Conservation (phyloP, 768 basidiomycete genomes). For the Tulasnella sp. region DNA sequence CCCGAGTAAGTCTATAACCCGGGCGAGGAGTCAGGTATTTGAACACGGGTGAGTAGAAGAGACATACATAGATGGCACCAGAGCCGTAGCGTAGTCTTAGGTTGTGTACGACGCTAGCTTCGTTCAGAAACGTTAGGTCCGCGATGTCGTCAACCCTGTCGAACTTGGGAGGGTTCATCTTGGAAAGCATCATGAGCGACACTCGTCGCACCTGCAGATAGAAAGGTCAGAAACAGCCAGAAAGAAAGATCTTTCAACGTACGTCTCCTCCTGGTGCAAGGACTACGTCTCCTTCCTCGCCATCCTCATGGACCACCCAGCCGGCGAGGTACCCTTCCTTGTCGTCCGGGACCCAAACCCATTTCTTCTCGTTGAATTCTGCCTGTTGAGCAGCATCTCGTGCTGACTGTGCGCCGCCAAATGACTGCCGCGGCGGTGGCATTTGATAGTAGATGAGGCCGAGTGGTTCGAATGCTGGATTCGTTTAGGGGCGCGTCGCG, state of each 20-base stretch:
- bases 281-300: conserved; percentile 70
- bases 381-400: conserved; percentile 82
- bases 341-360: conserved; percentile 96
- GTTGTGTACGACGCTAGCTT: conserved; percentile 98
- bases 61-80: conserved; percentile 81
- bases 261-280: conserved; percentile 81
- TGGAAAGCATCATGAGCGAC: conserved; percentile 70
- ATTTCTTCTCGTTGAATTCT: conserved; percentile 95
- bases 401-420: conserved; percentile 49
- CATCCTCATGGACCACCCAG: conserved; percentile 83
- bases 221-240: conserved; percentile 2
- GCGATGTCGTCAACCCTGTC: conserved; percentile 97
- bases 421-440: conserved; percentile 26
- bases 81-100: conserved; percentile 82
- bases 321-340: conserved; percentile 89
- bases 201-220: not conserved
- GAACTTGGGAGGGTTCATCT: conserved; percentile 99
- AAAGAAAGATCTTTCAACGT: conserved; percentile 16
- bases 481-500: conserved; percentile 6
- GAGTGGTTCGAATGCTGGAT: not conserved
- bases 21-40: not conserved
- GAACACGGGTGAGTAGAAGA: not conserved
- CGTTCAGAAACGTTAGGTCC: conserved; percentile 93
- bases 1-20: conserved; percentile 74
- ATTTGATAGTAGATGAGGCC: not conserved